A percentile compares a stretch with the other conserved stretches of the same genome.
phyloP scores from a whole-genome alignment of 345 rosid species.

The Brassica napus region Da-Ae NC_063451.1:41946001-41946500 shows the following conservation, averaged over 20 bases:
- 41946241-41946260: conserved; percentile 43
- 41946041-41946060: conserved; percentile 99
- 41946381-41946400: conserved; percentile 82
- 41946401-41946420: conserved; percentile 63
- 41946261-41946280: background rate
- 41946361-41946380: conserved; percentile 74
- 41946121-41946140: conserved; percentile 99
- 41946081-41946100: conserved; percentile 92
- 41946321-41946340: conserved; percentile 77
- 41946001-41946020: background rate
- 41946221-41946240: conserved; percentile 98
- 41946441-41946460: background rate
- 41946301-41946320: conserved; percentile 47
- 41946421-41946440: background rate
- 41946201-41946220: conserved; percentile 99
- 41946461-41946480: background rate
- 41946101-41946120: conserved; percentile 82
- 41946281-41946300: background rate
- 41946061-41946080: conserved; percentile 95
- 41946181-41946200: conserved; percentile 88
- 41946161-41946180: conserved; percentile 92
- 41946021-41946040: conserved; percentile 17
- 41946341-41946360: conserved; percentile 79
- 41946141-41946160: conserved; percentile 91
- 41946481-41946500: conserved; percentile 60